A percentile compares a stretch with the other conserved stretches of the same genome.
Conservation (phyloP, 306 rosid genomes). For the Prunus dulcis region DNA sequence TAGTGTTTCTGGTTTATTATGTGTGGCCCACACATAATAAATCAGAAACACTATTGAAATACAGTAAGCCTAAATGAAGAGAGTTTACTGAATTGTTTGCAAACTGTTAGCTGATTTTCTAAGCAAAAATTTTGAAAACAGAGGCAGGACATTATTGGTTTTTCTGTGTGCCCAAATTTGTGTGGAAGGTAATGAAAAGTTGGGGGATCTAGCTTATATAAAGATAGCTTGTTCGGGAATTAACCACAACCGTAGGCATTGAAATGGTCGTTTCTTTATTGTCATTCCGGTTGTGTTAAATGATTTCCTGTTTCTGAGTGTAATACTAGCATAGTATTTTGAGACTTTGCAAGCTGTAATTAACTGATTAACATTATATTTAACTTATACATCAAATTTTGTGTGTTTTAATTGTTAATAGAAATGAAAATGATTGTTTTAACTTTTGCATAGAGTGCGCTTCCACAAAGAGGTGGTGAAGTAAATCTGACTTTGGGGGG, state of each 20-base stretch:
- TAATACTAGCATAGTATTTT: neutral
- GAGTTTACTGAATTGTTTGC: neutral
- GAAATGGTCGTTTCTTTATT: conserved; percentile 1
- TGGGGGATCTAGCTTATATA: neutral
- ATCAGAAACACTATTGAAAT: too few relatives aligned
- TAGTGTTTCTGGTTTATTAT: neutral
- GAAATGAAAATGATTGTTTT: conserved; percentile 8
- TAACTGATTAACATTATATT: neutral
- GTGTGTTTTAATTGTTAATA: neutral
- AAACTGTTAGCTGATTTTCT: neutral
- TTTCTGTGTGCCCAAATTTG: neutral
- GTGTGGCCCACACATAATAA: neutral
- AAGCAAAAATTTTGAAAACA: neutral
- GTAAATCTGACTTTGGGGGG: conserved; percentile 96
- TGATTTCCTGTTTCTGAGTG: neutral
- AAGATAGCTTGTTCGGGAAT: neutral
- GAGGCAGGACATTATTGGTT: neutral
- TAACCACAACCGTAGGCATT: neutral
- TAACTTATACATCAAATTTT: neutral
- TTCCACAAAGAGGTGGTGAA: conserved; percentile 96
- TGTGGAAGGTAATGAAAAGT: too few relatives aligned
- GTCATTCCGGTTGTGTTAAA: neutral
- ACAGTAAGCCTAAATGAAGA: too few relatives aligned
- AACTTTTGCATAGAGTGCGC: conserved; percentile 63
- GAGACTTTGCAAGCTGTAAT: neutral